A percentile compares a stretch with the other conserved stretches of the same genome.
phyloP scores from a whole-genome alignment of 1,139 yeast genomes.

The Kurtzmaniella quercitrusa region DNA sequence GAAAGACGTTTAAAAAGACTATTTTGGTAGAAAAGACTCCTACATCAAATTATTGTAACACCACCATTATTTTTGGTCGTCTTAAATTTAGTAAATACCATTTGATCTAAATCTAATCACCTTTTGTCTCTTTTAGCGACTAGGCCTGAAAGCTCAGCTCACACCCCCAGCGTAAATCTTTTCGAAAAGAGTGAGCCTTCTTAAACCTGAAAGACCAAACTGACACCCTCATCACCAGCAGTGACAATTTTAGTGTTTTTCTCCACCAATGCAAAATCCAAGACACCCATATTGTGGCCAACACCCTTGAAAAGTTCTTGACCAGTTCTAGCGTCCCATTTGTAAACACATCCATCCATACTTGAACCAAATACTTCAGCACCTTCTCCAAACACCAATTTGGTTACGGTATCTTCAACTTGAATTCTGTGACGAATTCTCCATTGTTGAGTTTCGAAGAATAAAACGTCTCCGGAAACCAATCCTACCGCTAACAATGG shows the following conservation, averaged over 20 bases:
- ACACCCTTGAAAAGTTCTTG: slow-evolving; percentile 68
- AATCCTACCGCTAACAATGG: slow-evolving; percentile 79
- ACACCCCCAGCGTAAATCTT: too few species aligned
- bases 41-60: too few species aligned
- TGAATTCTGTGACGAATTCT: slow-evolving; percentile 68
- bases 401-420: slow-evolving; percentile 80
- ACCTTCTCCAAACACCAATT: slow-evolving; percentile 56
- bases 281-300: slow-evolving; percentile 93
- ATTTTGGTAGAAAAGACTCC: too few species aligned
- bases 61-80: too few species aligned
- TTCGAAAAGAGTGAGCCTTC: too few species aligned
- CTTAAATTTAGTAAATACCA: too few species aligned
- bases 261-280: slow-evolving; percentile 70
- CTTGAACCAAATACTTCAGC: slow-evolving; percentile 67
- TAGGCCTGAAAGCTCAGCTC: neutral
- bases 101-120: too few species aligned
- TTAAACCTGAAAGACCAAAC: slow-evolving; percentile 54
- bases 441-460: slow-evolving; percentile 87
- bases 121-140: too few species aligned
- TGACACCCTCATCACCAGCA: slow-evolving; percentile 98
- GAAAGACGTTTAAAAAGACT: too few species aligned
- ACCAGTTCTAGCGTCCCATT: slow-evolving; percentile 89
- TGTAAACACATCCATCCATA: slow-evolving; percentile 81
- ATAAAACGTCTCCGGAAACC: slow-evolving; percentile 79
- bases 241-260: slow-evolving; percentile 70